These are phyloP conservation scores for Epichloe hybrida DNA, from an alignment of 2,329 filamentous ascomycete species.

Conservation along the genomic window DNA sequence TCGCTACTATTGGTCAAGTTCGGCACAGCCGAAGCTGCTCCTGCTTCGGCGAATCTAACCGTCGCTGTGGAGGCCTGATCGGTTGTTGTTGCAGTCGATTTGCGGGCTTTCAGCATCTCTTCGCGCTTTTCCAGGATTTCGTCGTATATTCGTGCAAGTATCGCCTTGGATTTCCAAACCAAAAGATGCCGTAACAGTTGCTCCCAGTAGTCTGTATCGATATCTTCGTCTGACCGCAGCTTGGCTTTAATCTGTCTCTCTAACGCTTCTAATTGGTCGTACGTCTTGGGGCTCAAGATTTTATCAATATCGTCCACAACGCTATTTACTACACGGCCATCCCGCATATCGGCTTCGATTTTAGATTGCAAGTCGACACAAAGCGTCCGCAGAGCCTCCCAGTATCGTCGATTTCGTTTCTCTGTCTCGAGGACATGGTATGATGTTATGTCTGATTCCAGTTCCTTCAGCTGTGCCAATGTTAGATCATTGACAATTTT, in stretches of 20 bases:
- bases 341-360: conserved; percentile 43
- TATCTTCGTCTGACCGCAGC: conserved; percentile 74
- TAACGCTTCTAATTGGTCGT: conserved; percentile 72
- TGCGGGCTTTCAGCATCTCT: conserved; percentile 1
- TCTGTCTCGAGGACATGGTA: conserved; percentile 74
- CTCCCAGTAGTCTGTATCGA: conserved; percentile 97
- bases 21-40: not conserved
- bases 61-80: not conserved
- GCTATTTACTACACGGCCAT: conserved; percentile 65
- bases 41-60: not conserved
- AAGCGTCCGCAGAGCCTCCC: conserved; percentile 79
- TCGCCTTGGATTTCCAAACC: conserved; percentile 86
- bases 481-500: conserved; percentile 64
- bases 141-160: conserved; percentile 64
- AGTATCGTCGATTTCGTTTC: conserved; percentile 69
- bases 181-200: conserved; percentile 73
- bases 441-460: conserved; percentile 70
- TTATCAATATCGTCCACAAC: conserved; percentile 82
- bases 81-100: conserved; percentile 3
- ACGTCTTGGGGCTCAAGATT: conserved; percentile 71
- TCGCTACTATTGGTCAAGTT: conserved; percentile 36
- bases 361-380: conserved; percentile 64
- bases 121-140: conserved; percentile 36
- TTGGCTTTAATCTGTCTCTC: conserved; percentile 82
- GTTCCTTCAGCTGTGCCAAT: conserved; percentile 52